Evolutionary conservation across 306 rosid genomes (phyloP), one percentile per base, ranked within the genome.

Genomic region (Psophocarpus tetragonolobus): DNA sequence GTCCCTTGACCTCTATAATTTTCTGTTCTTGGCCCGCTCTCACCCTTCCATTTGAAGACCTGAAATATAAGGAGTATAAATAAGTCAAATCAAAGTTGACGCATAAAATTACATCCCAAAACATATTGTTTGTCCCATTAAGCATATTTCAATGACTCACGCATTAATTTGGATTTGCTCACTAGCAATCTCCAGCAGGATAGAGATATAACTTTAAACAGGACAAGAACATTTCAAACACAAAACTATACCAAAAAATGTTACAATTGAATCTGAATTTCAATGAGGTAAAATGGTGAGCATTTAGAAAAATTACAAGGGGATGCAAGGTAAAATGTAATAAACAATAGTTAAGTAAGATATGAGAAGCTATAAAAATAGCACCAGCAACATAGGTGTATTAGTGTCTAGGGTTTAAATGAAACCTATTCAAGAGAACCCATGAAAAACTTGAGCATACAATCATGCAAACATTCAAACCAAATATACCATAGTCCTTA

Each of bases 21-120:
- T 92, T 94, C 74, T 89, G 87, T 64, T 83, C 97, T 71, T 86
- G 93, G 75, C 81, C 91, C 64, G 82, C 88, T 78, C 85, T 82
- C 45, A 62, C 85, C 88, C 84, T 81, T 76, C 89, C 91, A 87
- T 80, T 71, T 69, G 84, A 85, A 72, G 88, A 78, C 83, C 97
- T 92, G 87, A 68, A 47, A 85, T 41, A 83, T 45, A 76, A 62
- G 79, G 71, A 80, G 69, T 60, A 44, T 32, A 42, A 48, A 47
- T 26, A 41, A 29, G 81, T 71, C 78, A 84, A 75, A 45, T 68
- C 29, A 80, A 56, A 67, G 68, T 42, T 68, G 41, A 73, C 56
- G 81, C 14, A 58, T 72, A 20, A 69, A 77, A 45, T 39, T 39
- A 20, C 38, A 53, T 51, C 64, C 68, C 42, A 67, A 21, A 69